Percentiles rank a stretch among this genome's conserved stretches.
Evolutionary conservation across 495 filamentous ascomycete genomes (phyloP).

Genomic region (Penicillium macrosclerotiorum): DNA sequence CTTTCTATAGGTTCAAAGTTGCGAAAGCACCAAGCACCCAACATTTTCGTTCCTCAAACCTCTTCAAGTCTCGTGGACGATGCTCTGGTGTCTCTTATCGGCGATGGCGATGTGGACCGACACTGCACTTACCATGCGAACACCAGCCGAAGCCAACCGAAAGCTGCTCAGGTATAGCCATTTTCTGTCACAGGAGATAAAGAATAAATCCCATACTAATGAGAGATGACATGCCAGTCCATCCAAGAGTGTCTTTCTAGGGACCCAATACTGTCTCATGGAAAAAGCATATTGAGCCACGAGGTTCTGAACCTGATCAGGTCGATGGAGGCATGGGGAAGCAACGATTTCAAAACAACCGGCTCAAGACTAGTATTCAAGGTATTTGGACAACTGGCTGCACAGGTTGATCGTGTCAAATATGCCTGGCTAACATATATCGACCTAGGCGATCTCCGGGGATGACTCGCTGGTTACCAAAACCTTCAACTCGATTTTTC

Average conservation of each 20-base stretch:
- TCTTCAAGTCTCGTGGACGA: slow-evolving; percentile 9
- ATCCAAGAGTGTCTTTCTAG: slow-evolving; percentile 23
- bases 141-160: too few relatives aligned
- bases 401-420: slow-evolving; percentile 1
- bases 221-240: slow-evolving; percentile 5
- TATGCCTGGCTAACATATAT: too few relatives aligned
- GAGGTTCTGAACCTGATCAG: slow-evolving; percentile 20
- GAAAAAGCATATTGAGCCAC: slow-evolving; percentile 3
- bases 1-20: slow-evolving; percentile 14
- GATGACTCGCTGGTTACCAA: slow-evolving; percentile 5
- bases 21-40: slow-evolving; percentile 18
- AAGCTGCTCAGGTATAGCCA: slow-evolving; percentile 17
- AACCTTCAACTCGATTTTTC: slow-evolving; percentile 20
- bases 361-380: slow-evolving; percentile 24
- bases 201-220: background rate
- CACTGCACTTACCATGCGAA: slow-evolving; percentile 23
- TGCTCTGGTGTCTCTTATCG: slow-evolving; percentile 9
- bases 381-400: slow-evolving; percentile 16
- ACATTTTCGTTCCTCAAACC: slow-evolving; percentile 18
- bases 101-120: slow-evolving; percentile 10
- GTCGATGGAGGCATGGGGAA: slow-evolving; percentile 27
- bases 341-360: slow-evolving; percentile 13
- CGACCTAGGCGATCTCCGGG: slow-evolving; percentile 3
- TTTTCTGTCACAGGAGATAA: too few relatives aligned
- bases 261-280: slow-evolving; percentile 18